Conservation (phyloP, 139 green algal species). For the Limnomonas spitsbergensis region DNA sequence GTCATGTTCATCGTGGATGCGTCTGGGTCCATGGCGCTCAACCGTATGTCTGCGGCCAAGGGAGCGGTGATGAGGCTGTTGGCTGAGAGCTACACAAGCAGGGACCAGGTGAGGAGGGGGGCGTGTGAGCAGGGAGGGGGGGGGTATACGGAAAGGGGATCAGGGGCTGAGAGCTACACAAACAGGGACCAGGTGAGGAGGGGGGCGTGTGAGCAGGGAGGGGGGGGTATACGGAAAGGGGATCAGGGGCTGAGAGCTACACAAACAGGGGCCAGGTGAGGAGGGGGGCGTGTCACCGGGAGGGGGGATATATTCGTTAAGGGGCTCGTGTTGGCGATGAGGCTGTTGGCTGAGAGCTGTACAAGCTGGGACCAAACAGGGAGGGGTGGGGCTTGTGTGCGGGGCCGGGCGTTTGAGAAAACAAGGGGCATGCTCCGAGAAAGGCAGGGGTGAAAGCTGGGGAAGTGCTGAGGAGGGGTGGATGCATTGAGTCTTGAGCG, state of each 20-base stretch:
- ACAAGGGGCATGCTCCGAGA: slow-evolving; percentile 60
- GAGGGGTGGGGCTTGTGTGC: too few species aligned
- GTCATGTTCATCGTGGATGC: slow-evolving; percentile 65
- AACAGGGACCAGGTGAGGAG: slow-evolving; percentile 78
- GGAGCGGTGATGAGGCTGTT: slow-evolving; percentile 93
- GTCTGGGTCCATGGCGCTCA: slow-evolving; percentile 94
- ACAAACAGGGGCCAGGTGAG: slow-evolving; percentile 84
- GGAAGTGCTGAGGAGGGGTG: slow-evolving; percentile 83
- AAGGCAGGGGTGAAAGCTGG: slow-evolving; percentile 91
- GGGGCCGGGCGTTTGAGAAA: background rate
- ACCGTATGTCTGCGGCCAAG: slow-evolving; percentile 97
- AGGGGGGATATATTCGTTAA: too few species aligned
- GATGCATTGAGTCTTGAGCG: too few species aligned
- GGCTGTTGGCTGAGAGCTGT: slow-evolving; percentile 88
- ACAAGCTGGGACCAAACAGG: slow-evolving; percentile 83
- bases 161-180: slow-evolving; percentile 92
- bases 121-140: background rate
- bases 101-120: slow-evolving; percentile 74
- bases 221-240: slow-evolving; percentile 88
- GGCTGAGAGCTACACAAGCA: slow-evolving; percentile 85
- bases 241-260: slow-evolving; percentile 91
- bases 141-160: slow-evolving; percentile 87
- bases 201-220: background rate
- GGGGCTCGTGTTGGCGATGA: slow-evolving; percentile 95
- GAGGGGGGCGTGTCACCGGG: background rate